Evolutionary conservation across 2,329 filamentous ascomycete genomes (phyloP).

Genomic region (Exophiala bonariae): DNA sequence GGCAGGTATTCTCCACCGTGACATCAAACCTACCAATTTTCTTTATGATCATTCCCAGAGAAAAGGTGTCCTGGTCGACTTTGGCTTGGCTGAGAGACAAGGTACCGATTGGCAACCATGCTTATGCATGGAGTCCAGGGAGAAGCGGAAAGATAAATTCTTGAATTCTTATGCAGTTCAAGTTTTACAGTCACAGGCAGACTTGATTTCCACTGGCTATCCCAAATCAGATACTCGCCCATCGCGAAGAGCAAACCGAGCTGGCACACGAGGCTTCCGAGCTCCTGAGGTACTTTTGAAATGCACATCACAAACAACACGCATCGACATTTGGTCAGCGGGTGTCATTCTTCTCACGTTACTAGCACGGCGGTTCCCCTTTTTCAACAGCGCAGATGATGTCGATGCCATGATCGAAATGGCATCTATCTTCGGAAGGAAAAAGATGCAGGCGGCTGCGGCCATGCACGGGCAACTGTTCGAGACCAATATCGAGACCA

Average conservation of each 20-base stretch:
- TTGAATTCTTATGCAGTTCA: slow-evolving; percentile 28
- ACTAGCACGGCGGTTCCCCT: slow-evolving; percentile 87
- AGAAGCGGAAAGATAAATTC: slow-evolving; percentile 57
- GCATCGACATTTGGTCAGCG: slow-evolving; percentile 95
- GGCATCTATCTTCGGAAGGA: slow-evolving; percentile 85
- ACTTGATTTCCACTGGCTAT: slow-evolving; percentile 62
- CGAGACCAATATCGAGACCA: slow-evolving; percentile 88
- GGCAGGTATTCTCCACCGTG: slow-evolving; percentile 83
- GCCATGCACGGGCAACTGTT: slow-evolving; percentile 87
- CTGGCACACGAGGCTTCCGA: slow-evolving; percentile 91
- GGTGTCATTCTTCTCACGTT: slow-evolving; percentile 98
- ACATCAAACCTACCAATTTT: slow-evolving; percentile 84
- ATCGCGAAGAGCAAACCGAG: slow-evolving; percentile 87
- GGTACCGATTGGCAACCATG: slow-evolving; percentile 76
- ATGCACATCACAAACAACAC: slow-evolving; percentile 89
- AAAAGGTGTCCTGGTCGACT: slow-evolving; percentile 93
- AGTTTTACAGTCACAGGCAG: slow-evolving; percentile 37
- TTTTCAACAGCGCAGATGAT: slow-evolving; percentile 98
- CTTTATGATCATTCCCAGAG: slow-evolving; percentile 47
- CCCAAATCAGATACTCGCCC: slow-evolving; percentile 87
- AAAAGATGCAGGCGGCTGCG: slow-evolving; percentile 79
- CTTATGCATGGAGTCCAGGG: slow-evolving; percentile 69
- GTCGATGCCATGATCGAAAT: slow-evolving; percentile 98
- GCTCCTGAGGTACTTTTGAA: slow-evolving; percentile 97
- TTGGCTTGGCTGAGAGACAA: slow-evolving; percentile 83